phyloP scores from a whole-genome alignment of 495 filamentous ascomycete species.

The Thozetella sp. region DNA sequence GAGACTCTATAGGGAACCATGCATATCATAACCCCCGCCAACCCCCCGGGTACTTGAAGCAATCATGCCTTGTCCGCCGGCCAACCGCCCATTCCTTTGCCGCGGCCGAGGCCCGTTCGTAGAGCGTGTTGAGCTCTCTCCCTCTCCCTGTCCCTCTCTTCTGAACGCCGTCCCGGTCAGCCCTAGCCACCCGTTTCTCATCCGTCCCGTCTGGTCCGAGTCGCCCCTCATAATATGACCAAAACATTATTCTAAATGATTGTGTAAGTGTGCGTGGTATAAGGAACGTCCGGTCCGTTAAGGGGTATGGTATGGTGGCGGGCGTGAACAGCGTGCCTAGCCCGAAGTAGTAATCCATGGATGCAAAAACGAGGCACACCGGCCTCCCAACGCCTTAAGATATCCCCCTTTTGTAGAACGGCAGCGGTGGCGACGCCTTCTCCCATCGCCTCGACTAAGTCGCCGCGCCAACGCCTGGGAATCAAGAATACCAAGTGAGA shows the following conservation, averaged over 20 bases:
- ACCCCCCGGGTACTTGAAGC: not conserved
- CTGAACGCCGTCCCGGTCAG: not conserved
- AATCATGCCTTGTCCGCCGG: not conserved
- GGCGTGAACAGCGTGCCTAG: not conserved
- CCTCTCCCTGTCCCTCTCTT: too few species aligned
- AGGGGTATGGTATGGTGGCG: not conserved
- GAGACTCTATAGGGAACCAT: too few species aligned
- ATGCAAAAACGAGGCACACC: not conserved
- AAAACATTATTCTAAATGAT: slow-evolving; percentile 2
- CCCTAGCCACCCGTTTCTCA: not conserved
- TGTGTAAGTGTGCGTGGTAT: not conserved
- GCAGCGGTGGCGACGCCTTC: not conserved
- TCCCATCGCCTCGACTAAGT: not conserved
- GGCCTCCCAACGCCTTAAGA: not conserved
- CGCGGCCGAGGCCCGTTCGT: too few species aligned
- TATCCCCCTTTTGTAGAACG: not conserved
- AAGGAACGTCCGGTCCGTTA: not conserved
- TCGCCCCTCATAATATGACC: not conserved
- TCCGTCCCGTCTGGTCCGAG: not conserved
- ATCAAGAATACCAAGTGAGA: not conserved
- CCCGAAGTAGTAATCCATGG: not conserved
- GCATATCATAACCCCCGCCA: not conserved
- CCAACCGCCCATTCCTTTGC: not conserved
- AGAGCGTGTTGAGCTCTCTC: too few species aligned
- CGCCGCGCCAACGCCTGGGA: not conserved